Evolutionary conservation across 306 rosid species (phyloP), one percentile per base, ranked within the genome.

Genomic region (Citrullus amarus): DNA sequence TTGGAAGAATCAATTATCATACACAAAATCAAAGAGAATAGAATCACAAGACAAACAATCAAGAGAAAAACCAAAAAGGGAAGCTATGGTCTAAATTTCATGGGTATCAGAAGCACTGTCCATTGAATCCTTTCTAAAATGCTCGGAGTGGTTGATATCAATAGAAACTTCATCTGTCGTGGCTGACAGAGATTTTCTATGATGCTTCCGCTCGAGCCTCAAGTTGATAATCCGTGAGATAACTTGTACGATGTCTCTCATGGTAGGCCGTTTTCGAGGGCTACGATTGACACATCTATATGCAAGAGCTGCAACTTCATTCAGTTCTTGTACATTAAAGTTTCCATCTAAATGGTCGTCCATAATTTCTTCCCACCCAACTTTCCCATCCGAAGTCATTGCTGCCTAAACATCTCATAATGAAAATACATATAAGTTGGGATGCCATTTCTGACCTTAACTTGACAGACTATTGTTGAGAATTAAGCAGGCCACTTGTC

Each of bases 351-450:
- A 85, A 71, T 82, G 79, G 3, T 92, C 87, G 81, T 96, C 99
- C 66, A 89, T 90, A 16, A 96, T 89, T 86, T 96, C 99, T 69
- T 96, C 99, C 99, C 99, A 96, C 50, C 99, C 99, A 74, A 88
- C 86, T 85, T 92, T 96, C n/a, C 94, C 99, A 48, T 93, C 99
- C 0, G 89, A 83, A 78, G 89, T 86, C 99, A 96, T 96, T 12
- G 99, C 97, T 25, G 99, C 99, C 99, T 96, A 82, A 20, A 81
- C 78, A 83, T 84, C 84, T 82, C 80, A 81, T 14, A 71, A 76
- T 53, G 56, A 80, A 51, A 65, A 38, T 6, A 79, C 10, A 41
- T 1, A 32, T 48, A 25, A 53, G 50, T 73, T 13, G 9, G 36
- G 44, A 30, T 14, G 61, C 34, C 20, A 53, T 1, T 53, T 53